Percentiles rank a stretch among this genome's conserved stretches.
phyloP scores from a whole-genome alignment of 495 filamentous ascomycete genomes.

The Annulohypoxylon nitens region DNA sequence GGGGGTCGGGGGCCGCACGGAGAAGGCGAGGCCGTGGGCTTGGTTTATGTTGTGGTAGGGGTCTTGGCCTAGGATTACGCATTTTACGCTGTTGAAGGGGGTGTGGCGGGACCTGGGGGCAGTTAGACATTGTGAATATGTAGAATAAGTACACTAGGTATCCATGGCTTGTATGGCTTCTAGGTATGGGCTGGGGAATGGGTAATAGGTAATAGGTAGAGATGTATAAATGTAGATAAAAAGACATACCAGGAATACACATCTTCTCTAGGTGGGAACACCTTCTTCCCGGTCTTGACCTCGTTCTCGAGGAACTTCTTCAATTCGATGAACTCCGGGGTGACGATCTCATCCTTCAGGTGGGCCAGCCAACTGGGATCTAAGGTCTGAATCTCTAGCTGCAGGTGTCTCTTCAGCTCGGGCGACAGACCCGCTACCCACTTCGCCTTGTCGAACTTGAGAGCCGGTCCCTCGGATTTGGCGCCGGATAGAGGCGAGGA shows the following conservation, averaged over 20 bases:
- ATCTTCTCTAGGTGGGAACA: constrained; percentile 88
- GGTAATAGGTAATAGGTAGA: background rate
- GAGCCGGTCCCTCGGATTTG: constrained; percentile 43
- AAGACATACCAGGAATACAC: constrained; percentile 89
- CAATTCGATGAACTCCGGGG: constrained; percentile 81
- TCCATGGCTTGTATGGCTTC: no score
- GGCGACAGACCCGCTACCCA: constrained; percentile 83
- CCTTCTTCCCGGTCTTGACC: constrained; percentile 73
- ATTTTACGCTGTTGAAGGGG: constrained; percentile 85
- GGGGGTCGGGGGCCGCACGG: constrained; percentile 86
- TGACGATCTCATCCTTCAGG: constrained; percentile 84
- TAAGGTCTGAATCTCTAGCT: constrained; percentile 91
- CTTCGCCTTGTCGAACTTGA: constrained; percentile 85
- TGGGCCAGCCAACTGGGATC: constrained; percentile 90
- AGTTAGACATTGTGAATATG: background rate
- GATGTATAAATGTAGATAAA: background rate
- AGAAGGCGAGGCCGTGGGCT: constrained; percentile 96
- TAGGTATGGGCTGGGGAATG: background rate
- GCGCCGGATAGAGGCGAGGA: constrained; percentile 48
- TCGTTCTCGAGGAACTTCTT: constrained; percentile 90
- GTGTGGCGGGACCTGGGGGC: constrained; percentile 84
- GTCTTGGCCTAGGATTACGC: constrained; percentile 94
- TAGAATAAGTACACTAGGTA: background rate
- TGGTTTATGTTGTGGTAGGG: constrained; percentile 97
- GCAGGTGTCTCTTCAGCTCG: constrained; percentile 85